Base-by-base conservation (phyloP, 768 basidiomycete species). In the Suillus subaureus region DNA sequence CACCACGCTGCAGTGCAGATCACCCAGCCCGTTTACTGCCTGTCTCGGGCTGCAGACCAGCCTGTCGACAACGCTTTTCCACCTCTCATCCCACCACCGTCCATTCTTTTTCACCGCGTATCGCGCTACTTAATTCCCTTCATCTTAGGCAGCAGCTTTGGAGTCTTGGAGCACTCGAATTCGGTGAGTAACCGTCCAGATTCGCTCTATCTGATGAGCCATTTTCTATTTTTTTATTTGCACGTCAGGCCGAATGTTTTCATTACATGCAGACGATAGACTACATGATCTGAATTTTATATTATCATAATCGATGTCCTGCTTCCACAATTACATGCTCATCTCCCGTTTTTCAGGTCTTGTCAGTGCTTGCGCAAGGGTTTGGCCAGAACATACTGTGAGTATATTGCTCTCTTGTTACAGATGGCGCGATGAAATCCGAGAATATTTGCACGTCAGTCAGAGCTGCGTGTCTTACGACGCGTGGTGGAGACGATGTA, bases 401-500 rank as follows among this genome's bases (percentile, higher is more conserved):
- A 42, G 58, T 60, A 60, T 60, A 42, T 42, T 42, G 58, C 11
- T 42, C 26, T 60, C 12, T 42, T 42, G 57, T 40, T 40, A 28
- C 39, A 60, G 6, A 28, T 42, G 3, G 68, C 61, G 76, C 71
- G 84, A 86, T 79, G 85, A 86, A 66, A 72, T 74, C 63, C 77
- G 71, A 69, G 71, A 74, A 79, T 74, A 79, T 87, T 87, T 87
- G 86, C 86, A 87, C 84, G 86, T 87, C 86, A 87, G 86, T 85
- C 85, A 61, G 83, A 85, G 73, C 72, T 68, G 67, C 66, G 62
- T 61, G 68, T 69, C 71, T 71, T 61, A 64, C 66, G 70, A 72
- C 66, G 69, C 56, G 45, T 70, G 70, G 70, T 71, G 45, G 79
- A 68, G 85, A 83, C 77, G 83, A 71, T 61, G 79, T 70, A 70